A percentile compares a stretch with the other conserved stretches of the same genome.
These are phyloP conservation scores for Capsicum chinense DNA, from an alignment of 257 asterid species.

Conservation along the genomic window DNA sequence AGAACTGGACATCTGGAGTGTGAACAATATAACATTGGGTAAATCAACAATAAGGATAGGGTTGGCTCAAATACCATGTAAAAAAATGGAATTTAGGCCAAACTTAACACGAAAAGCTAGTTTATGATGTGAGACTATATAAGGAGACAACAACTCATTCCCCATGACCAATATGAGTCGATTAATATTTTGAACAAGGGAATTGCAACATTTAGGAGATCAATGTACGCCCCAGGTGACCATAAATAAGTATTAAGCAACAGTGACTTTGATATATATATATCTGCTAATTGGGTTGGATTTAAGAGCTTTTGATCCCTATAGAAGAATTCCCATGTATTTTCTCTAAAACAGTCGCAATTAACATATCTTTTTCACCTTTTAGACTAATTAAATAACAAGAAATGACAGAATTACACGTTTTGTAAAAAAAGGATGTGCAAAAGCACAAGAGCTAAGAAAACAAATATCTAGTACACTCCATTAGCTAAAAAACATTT, in stretches of 20 bases:
- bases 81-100: neutral
- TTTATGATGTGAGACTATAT: neutral
- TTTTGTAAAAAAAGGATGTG: neutral
- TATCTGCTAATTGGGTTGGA: neutral
- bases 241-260: neutral
- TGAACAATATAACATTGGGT: neutral
- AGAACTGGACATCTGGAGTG: neutral
- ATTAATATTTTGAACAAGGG: neutral
- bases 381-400: neutral
- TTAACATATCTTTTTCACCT: neutral
- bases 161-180: neutral
- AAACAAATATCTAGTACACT: neutral
- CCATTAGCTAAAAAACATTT: neutral
- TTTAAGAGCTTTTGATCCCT: neutral
- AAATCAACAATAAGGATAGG: neutral
- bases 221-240: neutral
- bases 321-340: neutral
- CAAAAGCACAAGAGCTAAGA: neutral
- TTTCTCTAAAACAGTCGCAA: neutral
- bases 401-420: neutral
- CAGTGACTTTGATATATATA: neutral
- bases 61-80: neutral
- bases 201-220: slow-evolving; percentile 11
- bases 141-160: neutral
- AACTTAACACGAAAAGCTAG: neutral